Percentiles rank a stretch among this genome's conserved stretches.
Conservation (phyloP, 257 asterid genomes). For the Cynanchum wilfordii region DNA sequence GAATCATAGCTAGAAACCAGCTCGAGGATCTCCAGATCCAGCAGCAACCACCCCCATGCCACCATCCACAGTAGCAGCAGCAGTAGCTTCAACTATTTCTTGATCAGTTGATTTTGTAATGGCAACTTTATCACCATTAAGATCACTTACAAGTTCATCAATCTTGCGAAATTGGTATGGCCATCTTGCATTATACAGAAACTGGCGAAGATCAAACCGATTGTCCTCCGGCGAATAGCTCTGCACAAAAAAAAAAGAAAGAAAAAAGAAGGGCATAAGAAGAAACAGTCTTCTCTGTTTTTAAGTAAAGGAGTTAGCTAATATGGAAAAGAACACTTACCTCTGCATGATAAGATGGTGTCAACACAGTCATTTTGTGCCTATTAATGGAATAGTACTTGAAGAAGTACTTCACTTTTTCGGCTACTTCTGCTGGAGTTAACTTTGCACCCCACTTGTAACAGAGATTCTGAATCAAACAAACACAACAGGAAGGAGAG, state of each 20-base stretch:
- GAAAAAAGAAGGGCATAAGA: not conserved
- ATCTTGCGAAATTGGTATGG: slow-evolving; percentile 81
- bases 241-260: slow-evolving; percentile 19
- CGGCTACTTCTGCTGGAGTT: slow-evolving; percentile 73
- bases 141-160: slow-evolving; percentile 60
- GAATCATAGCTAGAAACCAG: slow-evolving; percentile 47
- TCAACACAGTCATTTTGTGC: slow-evolving; percentile 90
- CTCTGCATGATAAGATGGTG: slow-evolving; percentile 95
- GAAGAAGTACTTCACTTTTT: slow-evolving; percentile 86
- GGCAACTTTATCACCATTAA: slow-evolving; percentile 24
- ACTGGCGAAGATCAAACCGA: slow-evolving; percentile 88
- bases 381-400: slow-evolving; percentile 87
- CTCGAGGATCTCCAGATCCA: slow-evolving; percentile 76
- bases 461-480: slow-evolving; percentile 66
- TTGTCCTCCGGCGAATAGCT: slow-evolving; percentile 90
- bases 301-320: no score
- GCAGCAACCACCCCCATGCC: slow-evolving; percentile 90
- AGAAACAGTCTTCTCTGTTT: not conserved
- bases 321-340: slow-evolving; percentile 28
- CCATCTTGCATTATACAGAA: slow-evolving; percentile 82
- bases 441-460: slow-evolving; percentile 79
- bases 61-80: slow-evolving; percentile 26
- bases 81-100: slow-evolving; percentile 15
- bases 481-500: slow-evolving; percentile 1
- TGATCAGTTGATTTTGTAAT: slow-evolving; percentile 10